Evolutionary conservation across 2,329 filamentous ascomycete species (phyloP).

Genomic region (Gaeumannomyces tritici): DNA sequence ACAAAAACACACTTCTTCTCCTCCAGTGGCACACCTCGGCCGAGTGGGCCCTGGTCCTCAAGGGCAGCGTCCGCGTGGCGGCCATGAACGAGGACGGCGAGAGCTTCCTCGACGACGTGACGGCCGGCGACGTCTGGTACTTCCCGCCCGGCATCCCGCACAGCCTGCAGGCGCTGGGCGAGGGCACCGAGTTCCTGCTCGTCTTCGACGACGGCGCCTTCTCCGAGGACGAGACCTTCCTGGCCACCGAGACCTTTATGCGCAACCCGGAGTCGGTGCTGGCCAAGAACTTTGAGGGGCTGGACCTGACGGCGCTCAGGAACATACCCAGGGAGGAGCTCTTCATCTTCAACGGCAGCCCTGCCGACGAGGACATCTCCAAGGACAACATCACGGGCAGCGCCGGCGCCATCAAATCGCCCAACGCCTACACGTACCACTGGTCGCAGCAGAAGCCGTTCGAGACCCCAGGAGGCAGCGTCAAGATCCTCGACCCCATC

Average conservation of each 20-base stretch:
- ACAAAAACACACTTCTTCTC: background rate
- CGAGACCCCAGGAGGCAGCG: constrained; percentile 42
- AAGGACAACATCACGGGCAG: constrained; percentile 36
- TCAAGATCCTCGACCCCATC: constrained; percentile 48
- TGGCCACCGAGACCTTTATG: constrained; percentile 42
- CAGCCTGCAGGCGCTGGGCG: constrained; percentile 43
- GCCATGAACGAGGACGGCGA: constrained; percentile 42
- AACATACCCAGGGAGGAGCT: constrained; percentile 35
- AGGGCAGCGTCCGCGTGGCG: constrained; percentile 40
- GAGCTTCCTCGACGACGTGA: constrained; percentile 36
- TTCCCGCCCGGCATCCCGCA: constrained; percentile 40
- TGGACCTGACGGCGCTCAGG: constrained; percentile 35
- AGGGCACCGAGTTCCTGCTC: constrained; percentile 48
- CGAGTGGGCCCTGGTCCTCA: constrained; percentile 43
- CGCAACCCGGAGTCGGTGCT: constrained; percentile 42
- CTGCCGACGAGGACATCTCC: constrained; percentile 32
- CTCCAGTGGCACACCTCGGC: constrained; percentile 41
- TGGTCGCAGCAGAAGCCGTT: constrained; percentile 40
- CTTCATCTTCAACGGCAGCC: constrained; percentile 44
- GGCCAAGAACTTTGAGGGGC: constrained; percentile 40
- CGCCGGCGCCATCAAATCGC: constrained; percentile 28
- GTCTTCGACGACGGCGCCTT: constrained; percentile 51
- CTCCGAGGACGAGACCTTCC: constrained; percentile 49
- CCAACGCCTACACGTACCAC: constrained; percentile 37
- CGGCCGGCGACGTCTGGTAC: constrained; percentile 44